A percentile compares a stretch with the other conserved stretches of the same genome.
phyloP scores from a whole-genome alignment of 768 basidiomycete genomes.

The Lentinula edodes region DNA sequence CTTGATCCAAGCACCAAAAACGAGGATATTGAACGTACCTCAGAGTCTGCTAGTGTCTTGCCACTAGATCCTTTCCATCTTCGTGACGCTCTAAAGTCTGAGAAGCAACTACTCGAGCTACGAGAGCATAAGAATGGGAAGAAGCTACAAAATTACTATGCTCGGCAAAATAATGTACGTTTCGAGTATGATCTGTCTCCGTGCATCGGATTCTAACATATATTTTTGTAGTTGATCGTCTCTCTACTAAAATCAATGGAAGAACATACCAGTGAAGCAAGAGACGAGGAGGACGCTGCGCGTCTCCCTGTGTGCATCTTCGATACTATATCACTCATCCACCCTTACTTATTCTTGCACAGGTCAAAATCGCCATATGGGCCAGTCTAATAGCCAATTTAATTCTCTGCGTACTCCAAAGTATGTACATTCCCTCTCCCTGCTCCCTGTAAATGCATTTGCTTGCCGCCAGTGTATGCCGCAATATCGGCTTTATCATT shows the following conservation, averaged over 20 bases:
- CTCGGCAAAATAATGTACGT: conserved; percentile 44
- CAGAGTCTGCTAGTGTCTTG: conserved; percentile 25
- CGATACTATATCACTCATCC: background rate
- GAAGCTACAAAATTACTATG: conserved; percentile 26
- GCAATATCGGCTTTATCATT: conserved; percentile 82
- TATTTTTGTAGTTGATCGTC: conserved; percentile 43
- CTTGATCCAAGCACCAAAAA: conserved; percentile 29
- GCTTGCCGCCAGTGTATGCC: conserved; percentile 66
- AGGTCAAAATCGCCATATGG: conserved; percentile 88
- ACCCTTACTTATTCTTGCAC: background rate
- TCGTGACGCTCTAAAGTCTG: conserved; percentile 44
- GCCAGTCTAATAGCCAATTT: conserved; percentile 77
- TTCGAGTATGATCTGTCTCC: background rate
- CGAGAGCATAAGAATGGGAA: background rate
- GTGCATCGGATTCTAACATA: background rate
- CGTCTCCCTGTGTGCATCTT: conserved; percentile 34
- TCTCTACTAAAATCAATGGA: conserved; percentile 61
- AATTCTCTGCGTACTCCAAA: conserved; percentile 62
- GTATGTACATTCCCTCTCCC: conserved; percentile 30
- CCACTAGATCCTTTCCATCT: conserved; percentile 63
- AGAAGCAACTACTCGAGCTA: background rate
- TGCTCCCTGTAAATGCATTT: conserved; percentile 4
- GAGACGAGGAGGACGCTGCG: conserved; percentile 38
- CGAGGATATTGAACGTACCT: conserved; percentile 36
- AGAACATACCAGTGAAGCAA: conserved; percentile 56